A percentile compares a stretch with the other conserved stretches of the same genome.
Conservation (phyloP, 2,329 filamentous ascomycete genomes). For the Penicillium sp. region DNA sequence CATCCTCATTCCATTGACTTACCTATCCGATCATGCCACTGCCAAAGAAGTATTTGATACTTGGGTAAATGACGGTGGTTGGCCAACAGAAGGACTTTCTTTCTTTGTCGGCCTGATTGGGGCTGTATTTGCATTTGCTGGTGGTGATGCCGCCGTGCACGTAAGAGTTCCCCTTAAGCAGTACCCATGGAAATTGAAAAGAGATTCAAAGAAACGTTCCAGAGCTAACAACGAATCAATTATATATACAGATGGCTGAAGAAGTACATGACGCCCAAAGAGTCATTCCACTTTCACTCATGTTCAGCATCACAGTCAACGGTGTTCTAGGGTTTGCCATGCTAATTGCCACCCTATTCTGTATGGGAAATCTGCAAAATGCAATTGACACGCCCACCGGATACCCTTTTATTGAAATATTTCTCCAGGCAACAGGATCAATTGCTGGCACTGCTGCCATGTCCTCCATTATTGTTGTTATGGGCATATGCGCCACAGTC, state of each 20-base stretch:
- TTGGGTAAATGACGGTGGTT: constrained; percentile 23
- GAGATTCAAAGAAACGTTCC: neutral
- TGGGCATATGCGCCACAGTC: constrained; percentile 27
- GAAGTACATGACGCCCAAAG: constrained; percentile 35
- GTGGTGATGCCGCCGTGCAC: constrained; percentile 24
- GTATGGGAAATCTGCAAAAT: constrained; percentile 30
- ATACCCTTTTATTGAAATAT: constrained; percentile 38
- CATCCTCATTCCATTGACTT: constrained; percentile 10
- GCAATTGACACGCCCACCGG: constrained; percentile 30
- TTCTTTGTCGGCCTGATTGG: constrained; percentile 24
- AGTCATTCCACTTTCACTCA: constrained; percentile 34
- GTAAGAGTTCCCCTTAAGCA: constrained; percentile 15
- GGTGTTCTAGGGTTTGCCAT: constrained; percentile 33
- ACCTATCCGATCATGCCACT: constrained; percentile 6
- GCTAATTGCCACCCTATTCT: constrained; percentile 33
- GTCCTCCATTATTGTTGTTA: constrained; percentile 29
- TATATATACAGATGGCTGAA: constrained; percentile 31
- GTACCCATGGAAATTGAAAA: neutral
- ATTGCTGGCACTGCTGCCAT: constrained; percentile 28
- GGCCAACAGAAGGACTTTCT: constrained; percentile 20
- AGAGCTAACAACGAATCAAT: constrained; percentile 12
- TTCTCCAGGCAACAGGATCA: constrained; percentile 44
- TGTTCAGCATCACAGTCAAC: constrained; percentile 33
- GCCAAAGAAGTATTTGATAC: constrained; percentile 21
- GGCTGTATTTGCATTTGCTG: constrained; percentile 21